Evolutionary conservation across 768 basidiomycete species (phyloP).

Genomic region (Sporobolomyces roseus): DNA sequence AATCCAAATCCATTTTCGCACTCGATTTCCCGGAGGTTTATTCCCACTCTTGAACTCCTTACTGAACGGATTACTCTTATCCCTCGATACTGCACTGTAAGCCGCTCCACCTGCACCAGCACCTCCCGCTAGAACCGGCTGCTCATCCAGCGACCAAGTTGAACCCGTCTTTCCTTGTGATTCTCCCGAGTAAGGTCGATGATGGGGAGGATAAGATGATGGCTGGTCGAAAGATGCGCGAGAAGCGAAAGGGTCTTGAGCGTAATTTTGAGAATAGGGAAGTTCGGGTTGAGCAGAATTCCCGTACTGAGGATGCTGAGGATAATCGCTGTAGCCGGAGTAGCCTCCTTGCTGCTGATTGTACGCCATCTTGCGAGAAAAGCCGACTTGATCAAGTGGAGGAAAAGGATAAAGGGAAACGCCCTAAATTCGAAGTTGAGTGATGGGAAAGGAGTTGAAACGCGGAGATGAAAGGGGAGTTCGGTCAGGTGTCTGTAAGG

Average conservation of each 20-base stretch:
- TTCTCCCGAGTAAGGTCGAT: conserved; percentile 12
- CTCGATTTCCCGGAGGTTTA: background rate
- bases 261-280: too few relatives aligned
- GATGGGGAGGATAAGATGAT: background rate
- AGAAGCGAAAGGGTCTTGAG: conserved; percentile 8
- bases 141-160: conserved; percentile 17
- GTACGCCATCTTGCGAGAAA: conserved; percentile 7
- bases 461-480: too few relatives aligned
- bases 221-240: conserved; percentile 1
- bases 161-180: conserved; percentile 9
- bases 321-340: conserved; percentile 10
- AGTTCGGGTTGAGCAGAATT: background rate
- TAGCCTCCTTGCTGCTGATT: background rate
- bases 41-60: conserved; percentile 12
- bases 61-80: conserved; percentile 30
- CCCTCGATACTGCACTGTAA: background rate
- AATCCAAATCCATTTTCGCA: conserved; percentile 9
- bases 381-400: too few relatives aligned
- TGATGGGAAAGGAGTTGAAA: too few relatives aligned
- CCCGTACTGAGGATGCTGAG: background rate
- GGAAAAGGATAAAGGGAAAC: background rate
- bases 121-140: background rate
- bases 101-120: conserved; percentile 12
- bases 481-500: too few relatives aligned
- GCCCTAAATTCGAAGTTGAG: conserved; percentile 7